phyloP scores from a whole-genome alignment of 345 rosid species.

The Litchi chinensis region DNA sequence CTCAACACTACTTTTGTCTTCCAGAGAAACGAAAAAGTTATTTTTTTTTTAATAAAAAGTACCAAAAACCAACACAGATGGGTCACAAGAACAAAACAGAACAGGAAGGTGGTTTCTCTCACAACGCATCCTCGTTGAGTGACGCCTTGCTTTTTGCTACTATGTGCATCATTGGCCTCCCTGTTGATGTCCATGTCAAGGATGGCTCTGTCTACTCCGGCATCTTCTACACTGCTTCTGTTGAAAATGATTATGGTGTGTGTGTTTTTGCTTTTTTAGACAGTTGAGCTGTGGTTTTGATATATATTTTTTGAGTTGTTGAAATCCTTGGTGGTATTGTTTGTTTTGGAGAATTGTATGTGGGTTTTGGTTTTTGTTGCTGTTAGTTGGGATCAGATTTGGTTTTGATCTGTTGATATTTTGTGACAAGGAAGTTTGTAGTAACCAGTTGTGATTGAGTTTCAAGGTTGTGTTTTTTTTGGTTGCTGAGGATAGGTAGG shows the following conservation, averaged over 20 bases:
- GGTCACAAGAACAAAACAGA: slow-evolving; percentile 48
- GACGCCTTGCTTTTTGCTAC: slow-evolving; percentile 71
- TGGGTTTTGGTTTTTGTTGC: slow-evolving; percentile 24
- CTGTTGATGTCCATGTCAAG: slow-evolving; percentile 76
- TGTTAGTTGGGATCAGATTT: slow-evolving; percentile 5
- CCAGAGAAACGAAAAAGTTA: not conserved
- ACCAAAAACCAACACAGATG: slow-evolving; percentile 29
- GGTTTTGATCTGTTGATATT: not conserved
- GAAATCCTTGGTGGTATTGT: slow-evolving; percentile 16
- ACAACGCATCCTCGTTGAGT: slow-evolving; percentile 35
- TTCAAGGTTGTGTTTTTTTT: not conserved
- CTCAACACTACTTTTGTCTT: not conserved
- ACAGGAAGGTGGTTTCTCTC: slow-evolving; percentile 23
- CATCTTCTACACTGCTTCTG: slow-evolving; percentile 73
- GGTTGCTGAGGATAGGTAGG: slow-evolving; percentile 1
- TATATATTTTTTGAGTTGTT: not conserved
- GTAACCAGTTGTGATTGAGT: not conserved
- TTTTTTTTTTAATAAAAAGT: not conserved
- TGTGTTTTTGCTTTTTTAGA: not conserved
- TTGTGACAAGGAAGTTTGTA: too few species aligned
- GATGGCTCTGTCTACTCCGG: slow-evolving; percentile 89
- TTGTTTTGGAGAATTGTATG: slow-evolving; percentile 11
- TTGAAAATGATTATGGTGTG: slow-evolving; percentile 60
- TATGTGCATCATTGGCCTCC: slow-evolving; percentile 70
- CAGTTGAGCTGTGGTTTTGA: slow-evolving; percentile 5